These are phyloP conservation scores for Teunomyces stri DNA, from an alignment of 805 yeast species.

Conservation along the genomic window DNA sequence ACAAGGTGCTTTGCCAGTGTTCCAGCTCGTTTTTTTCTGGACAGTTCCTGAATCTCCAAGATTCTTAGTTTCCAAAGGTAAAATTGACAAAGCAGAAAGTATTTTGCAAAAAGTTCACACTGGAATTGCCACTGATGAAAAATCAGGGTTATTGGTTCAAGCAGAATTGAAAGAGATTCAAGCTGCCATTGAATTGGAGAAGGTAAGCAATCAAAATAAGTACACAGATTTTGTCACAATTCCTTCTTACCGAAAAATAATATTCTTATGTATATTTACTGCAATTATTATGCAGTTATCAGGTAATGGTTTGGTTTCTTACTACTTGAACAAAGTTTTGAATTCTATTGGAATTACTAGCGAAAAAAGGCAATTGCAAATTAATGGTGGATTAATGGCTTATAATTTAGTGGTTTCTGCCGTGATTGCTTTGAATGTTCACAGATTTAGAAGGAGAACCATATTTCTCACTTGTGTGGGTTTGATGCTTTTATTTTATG, in stretches of 20 bases:
- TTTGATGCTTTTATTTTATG: constrained; percentile 36
- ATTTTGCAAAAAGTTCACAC: constrained; percentile 39
- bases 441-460: constrained; percentile 32
- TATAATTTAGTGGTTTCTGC: constrained; percentile 39
- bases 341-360: constrained; percentile 52
- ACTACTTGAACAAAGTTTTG: constrained; percentile 50
- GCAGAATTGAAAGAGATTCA: constrained; percentile 24
- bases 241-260: constrained; percentile 42
- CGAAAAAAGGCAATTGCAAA: constrained; percentile 42
- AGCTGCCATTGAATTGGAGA: constrained; percentile 38
- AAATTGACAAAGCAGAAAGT: constrained; percentile 22
- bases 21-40: constrained; percentile 36
- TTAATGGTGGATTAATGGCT: constrained; percentile 51
- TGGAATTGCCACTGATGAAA: constrained; percentile 31
- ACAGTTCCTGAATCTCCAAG: constrained; percentile 42
- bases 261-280: constrained; percentile 30
- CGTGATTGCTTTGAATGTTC: constrained; percentile 16
- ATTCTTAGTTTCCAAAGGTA: constrained; percentile 22
- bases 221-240: constrained; percentile 40
- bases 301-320: constrained; percentile 53
- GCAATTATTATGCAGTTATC: constrained; percentile 44
- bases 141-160: constrained; percentile 15
- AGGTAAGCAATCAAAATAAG: constrained; percentile 24
- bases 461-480: constrained; percentile 32
- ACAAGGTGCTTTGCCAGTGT: constrained; percentile 47